phyloP scores from a whole-genome alignment of 2,329 filamentous ascomycete species.

The Pseudocercospora eumusae region DNA sequence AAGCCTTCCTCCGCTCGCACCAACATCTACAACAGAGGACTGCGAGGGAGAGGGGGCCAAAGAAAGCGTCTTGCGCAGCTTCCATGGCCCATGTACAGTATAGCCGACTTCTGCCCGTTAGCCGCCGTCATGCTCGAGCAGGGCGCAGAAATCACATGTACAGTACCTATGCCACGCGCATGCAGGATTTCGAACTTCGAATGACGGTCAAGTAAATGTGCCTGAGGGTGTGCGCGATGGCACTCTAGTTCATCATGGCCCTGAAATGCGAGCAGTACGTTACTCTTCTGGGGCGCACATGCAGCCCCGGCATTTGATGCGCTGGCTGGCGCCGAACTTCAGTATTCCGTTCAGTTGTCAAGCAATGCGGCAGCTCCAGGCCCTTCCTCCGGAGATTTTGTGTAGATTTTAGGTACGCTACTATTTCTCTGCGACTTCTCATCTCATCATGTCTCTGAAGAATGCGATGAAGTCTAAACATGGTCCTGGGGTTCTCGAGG shows the following conservation, averaged over 20 bases:
- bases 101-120: neutral
- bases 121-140: neutral
- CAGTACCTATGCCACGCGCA: neutral
- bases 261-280: neutral
- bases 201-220: neutral
- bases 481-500: neutral
- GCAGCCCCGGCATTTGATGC: constrained; percentile 6
- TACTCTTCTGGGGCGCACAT: neutral
- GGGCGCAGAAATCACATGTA: neutral
- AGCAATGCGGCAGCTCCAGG: neutral
- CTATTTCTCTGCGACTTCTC: neutral
- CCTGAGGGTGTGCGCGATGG: neutral
- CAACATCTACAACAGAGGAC: neutral
- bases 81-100: neutral
- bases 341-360: neutral
- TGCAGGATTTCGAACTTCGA: neutral
- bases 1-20: neutral
- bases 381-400: neutral
- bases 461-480: neutral
- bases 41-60: neutral
- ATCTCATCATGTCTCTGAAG: no score
- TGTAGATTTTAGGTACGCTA: neutral
- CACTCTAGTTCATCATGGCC: neutral
- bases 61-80: neutral
- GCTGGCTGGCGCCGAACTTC: constrained; percentile 8